Conservation (phyloP, 192 early-diverging fungal genomes). For the Polychytrium aggregatum region DNA sequence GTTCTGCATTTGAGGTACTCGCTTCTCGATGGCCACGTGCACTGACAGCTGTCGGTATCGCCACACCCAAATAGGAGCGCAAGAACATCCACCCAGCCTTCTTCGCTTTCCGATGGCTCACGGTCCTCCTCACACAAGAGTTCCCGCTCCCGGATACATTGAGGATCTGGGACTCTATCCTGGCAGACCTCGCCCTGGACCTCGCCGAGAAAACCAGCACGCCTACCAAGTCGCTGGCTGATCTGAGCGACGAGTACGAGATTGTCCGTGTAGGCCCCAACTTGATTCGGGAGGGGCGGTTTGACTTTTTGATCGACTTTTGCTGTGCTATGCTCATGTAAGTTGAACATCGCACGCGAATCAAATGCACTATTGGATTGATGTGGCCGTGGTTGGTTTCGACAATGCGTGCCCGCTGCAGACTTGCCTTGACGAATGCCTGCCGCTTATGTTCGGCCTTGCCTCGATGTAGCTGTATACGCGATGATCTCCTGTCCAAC, state of each 20-base stretch:
- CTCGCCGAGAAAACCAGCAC: slow-evolving; percentile 2
- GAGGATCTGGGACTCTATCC: slow-evolving; percentile 65
- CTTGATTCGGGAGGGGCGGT: slow-evolving; percentile 13
- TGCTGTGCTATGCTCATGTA: slow-evolving; percentile 60
- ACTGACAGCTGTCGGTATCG: background rate
- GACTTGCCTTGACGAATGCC: no score
- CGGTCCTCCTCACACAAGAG: slow-evolving; percentile 63
- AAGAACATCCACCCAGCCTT: slow-evolving; percentile 58
- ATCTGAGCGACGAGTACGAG: background rate
- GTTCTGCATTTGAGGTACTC: no score
- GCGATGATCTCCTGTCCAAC: slow-evolving; percentile 38
- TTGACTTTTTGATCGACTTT: slow-evolving; percentile 67
- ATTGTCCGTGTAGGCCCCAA: background rate
- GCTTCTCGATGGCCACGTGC: no score
- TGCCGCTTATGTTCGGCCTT: no score
- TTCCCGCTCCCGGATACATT: slow-evolving; percentile 62
- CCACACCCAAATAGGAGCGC: slow-evolving; percentile 11
- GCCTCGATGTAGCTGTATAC: slow-evolving; percentile 46
- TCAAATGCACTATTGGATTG: background rate
- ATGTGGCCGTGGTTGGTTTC: background rate
- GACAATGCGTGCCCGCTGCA: no score
- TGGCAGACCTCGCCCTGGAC: slow-evolving; percentile 48
- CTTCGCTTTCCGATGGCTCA: slow-evolving; percentile 75
- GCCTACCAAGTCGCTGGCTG: no score
- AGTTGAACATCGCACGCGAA: background rate